Conservation (phyloP, 345 rosid genomes). For the Stellera chamaejasme region DNA sequence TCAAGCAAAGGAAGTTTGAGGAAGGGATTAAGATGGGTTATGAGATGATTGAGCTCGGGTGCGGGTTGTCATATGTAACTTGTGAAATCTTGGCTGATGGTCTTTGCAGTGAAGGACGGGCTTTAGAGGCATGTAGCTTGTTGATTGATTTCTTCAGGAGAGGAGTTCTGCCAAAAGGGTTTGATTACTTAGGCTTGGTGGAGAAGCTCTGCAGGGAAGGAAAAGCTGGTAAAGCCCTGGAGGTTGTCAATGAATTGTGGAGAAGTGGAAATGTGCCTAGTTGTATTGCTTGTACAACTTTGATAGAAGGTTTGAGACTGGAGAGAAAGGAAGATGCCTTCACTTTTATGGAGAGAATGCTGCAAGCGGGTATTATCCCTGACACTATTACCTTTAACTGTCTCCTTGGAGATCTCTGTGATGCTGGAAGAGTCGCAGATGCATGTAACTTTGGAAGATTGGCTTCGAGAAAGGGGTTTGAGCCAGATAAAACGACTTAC, state of each 20-base stretch:
- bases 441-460: slow-evolving; percentile 59
- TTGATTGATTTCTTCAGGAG: slow-evolving; percentile 50
- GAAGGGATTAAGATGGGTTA: slow-evolving; percentile 70
- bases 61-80: slow-evolving; percentile 49
- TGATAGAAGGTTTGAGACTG: slow-evolving; percentile 72
- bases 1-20: slow-evolving; percentile 45
- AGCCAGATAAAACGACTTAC: slow-evolving; percentile 43
- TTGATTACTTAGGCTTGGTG: slow-evolving; percentile 50
- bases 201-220: slow-evolving; percentile 46
- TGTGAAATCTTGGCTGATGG: slow-evolving; percentile 87
- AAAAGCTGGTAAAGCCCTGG: slow-evolving; percentile 40
- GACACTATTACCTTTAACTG: slow-evolving; percentile 75
- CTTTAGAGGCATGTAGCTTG: slow-evolving; percentile 44
- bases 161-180: slow-evolving; percentile 47
- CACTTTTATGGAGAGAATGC: slow-evolving; percentile 56
- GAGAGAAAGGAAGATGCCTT: slow-evolving; percentile 40
- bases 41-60: slow-evolving; percentile 69
- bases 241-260: slow-evolving; percentile 56
- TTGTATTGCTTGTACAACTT: slow-evolving; percentile 61
- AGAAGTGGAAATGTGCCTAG: slow-evolving; percentile 47
- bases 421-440: slow-evolving; percentile 34
- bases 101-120: slow-evolving; percentile 43
- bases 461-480: slow-evolving; percentile 60
- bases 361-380: slow-evolving; percentile 43
- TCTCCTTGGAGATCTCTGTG: slow-evolving; percentile 67